phyloP scores from a whole-genome alignment of 306 rosid species.

The Fagus sylvatica region DNA sequence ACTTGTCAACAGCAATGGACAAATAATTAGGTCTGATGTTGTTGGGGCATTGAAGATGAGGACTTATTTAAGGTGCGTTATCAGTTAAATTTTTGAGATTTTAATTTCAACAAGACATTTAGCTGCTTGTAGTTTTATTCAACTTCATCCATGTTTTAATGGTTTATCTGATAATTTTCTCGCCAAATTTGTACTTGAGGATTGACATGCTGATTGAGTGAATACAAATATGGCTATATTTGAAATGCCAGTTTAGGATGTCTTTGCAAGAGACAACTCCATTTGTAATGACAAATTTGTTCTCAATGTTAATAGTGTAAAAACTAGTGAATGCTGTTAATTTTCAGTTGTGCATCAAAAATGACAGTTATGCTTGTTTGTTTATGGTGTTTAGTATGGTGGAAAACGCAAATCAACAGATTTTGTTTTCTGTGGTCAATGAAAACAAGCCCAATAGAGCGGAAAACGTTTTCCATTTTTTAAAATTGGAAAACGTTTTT shows the following conservation, averaged over 20 bases:
- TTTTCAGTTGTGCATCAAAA: not conserved
- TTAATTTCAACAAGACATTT: not conserved
- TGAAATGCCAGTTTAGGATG: not conserved
- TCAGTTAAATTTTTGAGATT: constrained; percentile 10
- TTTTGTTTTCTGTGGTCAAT: too few species aligned
- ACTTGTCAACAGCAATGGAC: constrained; percentile 98
- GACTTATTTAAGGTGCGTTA: constrained; percentile 83
- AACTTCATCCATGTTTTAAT: not conserved
- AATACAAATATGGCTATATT: not conserved
- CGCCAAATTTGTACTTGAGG: not conserved
- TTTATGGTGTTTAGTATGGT: too few species aligned
- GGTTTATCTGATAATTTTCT: not conserved
- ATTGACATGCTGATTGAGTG: not conserved
- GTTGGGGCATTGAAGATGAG: constrained; percentile 99
- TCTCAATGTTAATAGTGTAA: not conserved
- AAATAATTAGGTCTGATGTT: constrained; percentile 95
- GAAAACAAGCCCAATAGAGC: too few species aligned
- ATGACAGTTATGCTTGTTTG: not conserved
- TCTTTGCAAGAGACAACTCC: not conserved
- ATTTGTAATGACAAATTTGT: not conserved
- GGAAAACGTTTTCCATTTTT: too few species aligned
- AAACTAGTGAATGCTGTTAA: not conserved
- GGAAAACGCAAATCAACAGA: too few species aligned
- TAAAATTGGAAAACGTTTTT: too few species aligned
- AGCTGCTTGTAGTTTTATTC: not conserved